Evolutionary conservation across 768 basidiomycete species (phyloP), one percentile per base, ranked within the genome.

Genomic region (Trametes cinnabarina): DNA sequence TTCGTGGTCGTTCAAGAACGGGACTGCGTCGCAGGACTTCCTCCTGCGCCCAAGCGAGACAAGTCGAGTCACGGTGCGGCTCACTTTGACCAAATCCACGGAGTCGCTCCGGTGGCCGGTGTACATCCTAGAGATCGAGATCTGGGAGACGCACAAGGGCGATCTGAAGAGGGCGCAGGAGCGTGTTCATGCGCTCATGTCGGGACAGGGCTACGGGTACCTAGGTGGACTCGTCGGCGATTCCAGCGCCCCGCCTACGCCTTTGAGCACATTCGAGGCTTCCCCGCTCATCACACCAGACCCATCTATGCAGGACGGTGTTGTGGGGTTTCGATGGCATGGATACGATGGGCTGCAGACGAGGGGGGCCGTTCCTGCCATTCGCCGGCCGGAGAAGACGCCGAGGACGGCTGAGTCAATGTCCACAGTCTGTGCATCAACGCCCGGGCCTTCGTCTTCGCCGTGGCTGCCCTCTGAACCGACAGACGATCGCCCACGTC

Each of bases 1-100:
- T 12, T 60, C 58, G 2, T 60, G 58, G 58, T 41, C 58, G n/a
- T 60, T 60, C 19, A 26, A 48, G 26, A 34, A 54, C 43, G 58
- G 52, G 1, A 22, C 54, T 1, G 58, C 58, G 4, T 44, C 53
- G 14, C 48, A 54, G 35, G 52, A 60, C 25, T 39, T 55, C 26
- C 17, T 35, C 23, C 48, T 60, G 25, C 30, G 26, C 4, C 26
- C 48, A 1, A 37, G 34, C 26, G 22, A 17, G 26, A 42, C 19
- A 4, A 28, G 41, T n/a, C 25, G 42, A 19, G 23, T 50, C 10
- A 46, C 25, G 15, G 25, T 51, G 35, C 52, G 58, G 4, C 53
- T 60, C 4, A 55, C 41, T 26, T 28, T 60, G 7, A 58, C 57
- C 1, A 44, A 43, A 40, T n/a, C 23, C 12, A 25, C 25, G 37